A percentile compares a stretch with the other conserved stretches of the same genome.
phyloP scores from a whole-genome alignment of 1,139 yeast genomes.

The Pichia sp. region DNA sequence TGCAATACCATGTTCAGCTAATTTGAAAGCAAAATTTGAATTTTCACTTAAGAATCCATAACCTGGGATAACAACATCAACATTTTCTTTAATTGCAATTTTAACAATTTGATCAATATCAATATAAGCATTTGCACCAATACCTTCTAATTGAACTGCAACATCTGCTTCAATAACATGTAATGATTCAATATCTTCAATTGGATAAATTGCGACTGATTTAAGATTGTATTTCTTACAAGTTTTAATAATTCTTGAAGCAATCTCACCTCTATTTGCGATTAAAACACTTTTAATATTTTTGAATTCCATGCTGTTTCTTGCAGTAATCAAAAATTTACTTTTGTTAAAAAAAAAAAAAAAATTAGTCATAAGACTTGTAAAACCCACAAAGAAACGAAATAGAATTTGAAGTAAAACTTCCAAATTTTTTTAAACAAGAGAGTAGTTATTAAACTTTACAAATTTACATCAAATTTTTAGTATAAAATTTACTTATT shows the following conservation, averaged over 20 bases:
- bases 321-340: not conserved
- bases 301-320: conserved; percentile 9
- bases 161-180: conserved; percentile 36
- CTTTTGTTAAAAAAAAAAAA: not conserved
- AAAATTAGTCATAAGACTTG: not conserved
- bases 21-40: conserved; percentile 36
- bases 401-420: too few relatives aligned
- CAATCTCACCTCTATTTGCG: conserved; percentile 45
- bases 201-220: conserved; percentile 38
- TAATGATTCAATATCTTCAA: conserved; percentile 38
- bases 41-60: conserved; percentile 43
- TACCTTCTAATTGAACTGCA: conserved; percentile 34
- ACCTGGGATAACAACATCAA: conserved; percentile 42
- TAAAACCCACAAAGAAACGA: too few relatives aligned
- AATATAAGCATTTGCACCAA: conserved; percentile 38
- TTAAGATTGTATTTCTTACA: conserved; percentile 32
- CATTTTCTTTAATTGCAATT: conserved; percentile 34
- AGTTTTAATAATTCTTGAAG: conserved; percentile 37
- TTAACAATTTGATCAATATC: conserved; percentile 37
- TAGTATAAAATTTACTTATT: too few relatives aligned
- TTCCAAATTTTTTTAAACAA: too few relatives aligned
- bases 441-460: too few relatives aligned
- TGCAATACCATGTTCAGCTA: conserved; percentile 33
- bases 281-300: conserved; percentile 31
- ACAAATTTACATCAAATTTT: too few relatives aligned